Evolutionary conservation across 2,329 filamentous ascomycete species (phyloP).

Genomic region (Fusarium beomiforme): DNA sequence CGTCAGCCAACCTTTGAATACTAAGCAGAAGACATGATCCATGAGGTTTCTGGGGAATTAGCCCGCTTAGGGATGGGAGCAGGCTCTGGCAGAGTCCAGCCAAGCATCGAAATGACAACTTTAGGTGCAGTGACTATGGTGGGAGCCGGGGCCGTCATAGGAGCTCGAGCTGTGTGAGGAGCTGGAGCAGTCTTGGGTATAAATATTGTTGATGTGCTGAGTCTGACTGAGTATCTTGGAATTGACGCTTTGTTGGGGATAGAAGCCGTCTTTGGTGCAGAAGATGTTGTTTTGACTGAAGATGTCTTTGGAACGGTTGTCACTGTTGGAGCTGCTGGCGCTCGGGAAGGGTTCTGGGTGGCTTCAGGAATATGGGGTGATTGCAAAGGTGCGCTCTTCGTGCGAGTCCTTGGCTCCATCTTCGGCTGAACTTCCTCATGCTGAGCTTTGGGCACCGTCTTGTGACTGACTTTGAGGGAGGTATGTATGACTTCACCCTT

Average conservation of each 20-base stretch:
- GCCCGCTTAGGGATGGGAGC: constrained; percentile 14
- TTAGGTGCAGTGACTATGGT: constrained; percentile 14
- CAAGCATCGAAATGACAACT: constrained; percentile 19
- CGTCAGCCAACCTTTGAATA: too few species aligned
- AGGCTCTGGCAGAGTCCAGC: constrained; percentile 11
- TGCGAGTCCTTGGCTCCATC: not conserved
- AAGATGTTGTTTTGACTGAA: not conserved
- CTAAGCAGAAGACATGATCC: constrained; percentile 11
- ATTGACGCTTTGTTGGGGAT: not conserved
- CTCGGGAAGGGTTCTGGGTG: not conserved
- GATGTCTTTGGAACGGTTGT: not conserved
- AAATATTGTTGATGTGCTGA: not conserved
- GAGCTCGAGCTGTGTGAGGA: constrained; percentile 15
- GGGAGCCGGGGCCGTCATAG: constrained; percentile 12
- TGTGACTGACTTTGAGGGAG: not conserved
- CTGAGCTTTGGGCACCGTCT: not conserved
- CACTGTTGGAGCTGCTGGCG: not conserved
- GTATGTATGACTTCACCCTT: not conserved
- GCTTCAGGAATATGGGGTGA: not conserved
- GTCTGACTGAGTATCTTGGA: not conserved
- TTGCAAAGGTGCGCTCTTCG: not conserved
- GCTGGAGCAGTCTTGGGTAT: constrained; percentile 8
- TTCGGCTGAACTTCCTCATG: not conserved
- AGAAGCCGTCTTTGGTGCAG: not conserved
- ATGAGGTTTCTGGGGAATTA: constrained; percentile 9